Evolutionary conservation across 2,329 filamentous ascomycete genomes (phyloP), one percentile per base, ranked within the genome.

Genomic region (Lecanicillium sp.): DNA sequence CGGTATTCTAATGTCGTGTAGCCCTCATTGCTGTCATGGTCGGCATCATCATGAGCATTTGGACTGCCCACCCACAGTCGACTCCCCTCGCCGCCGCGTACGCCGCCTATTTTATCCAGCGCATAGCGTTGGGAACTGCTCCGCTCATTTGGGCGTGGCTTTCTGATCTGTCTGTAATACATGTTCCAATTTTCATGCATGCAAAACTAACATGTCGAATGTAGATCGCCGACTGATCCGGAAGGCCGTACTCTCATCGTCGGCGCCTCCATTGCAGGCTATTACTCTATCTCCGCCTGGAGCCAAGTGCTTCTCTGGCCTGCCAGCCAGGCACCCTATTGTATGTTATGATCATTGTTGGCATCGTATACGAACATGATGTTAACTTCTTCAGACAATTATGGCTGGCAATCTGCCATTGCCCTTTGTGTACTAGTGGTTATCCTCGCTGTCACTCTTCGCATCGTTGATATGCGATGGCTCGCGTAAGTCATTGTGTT

Each of bases 91-190:
- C 67, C 0, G 68, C 69, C 2, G 74, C 72, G 1, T 78, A 78
- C 52, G 71, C 72, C 3, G 69, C 69, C 42, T 77, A 75, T 51
- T 76, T 78, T 53, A 71, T 77, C 55, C 67, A 68, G 0, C 74
- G 69, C 52, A 60, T 73, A 9, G 64, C 62, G 14, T 60, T 75
- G 3, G 74, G 73, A 1, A 77, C 73, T 0, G 74, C 73, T 2
- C 73, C 74, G 0, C 55, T 78, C 26, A 74, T 78, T 35, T 69
- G 76, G 52, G 67, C 72, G 0, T 78, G 74, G 74, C 58, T 77
- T 3, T 70, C 73, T 0, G 73, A 78, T 54, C 59, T 74, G 55
- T 58, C 39, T 42, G 62, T 55, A 17, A 20, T 14, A 8, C 19
- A 2, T 19, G 10, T 2, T 15, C 0, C 2, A 14, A 20, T 15